These are phyloP conservation scores for Sarcodon sp. DNA, from an alignment of 768 basidiomycete genomes.

Conservation along the genomic window DNA sequence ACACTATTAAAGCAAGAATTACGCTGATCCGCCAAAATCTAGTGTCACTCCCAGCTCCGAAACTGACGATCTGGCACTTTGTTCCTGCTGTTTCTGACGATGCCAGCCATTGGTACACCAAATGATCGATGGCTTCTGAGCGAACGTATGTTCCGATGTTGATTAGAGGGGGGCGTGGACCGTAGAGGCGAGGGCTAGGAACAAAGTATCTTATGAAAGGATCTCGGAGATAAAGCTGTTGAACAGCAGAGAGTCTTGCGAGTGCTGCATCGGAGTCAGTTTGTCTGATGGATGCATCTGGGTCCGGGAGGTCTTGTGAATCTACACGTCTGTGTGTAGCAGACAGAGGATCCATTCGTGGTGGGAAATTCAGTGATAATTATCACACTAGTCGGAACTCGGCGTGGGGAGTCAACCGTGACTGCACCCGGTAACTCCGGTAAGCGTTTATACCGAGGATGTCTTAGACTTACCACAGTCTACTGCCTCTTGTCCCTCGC, in stretches of 20 bases:
- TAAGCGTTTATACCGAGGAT: too few species aligned
- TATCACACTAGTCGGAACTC: too few species aligned
- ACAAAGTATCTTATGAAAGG: slow-evolving; percentile 60
- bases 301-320: slow-evolving; percentile 16
- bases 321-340: too few species aligned
- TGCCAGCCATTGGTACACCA: slow-evolving; percentile 56
- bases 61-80: slow-evolving; percentile 76
- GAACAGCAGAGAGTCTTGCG: slow-evolving; percentile 78
- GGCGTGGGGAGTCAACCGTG: too few species aligned
- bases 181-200: slow-evolving; percentile 48
- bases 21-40: slow-evolving; percentile 88
- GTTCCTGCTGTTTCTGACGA: slow-evolving; percentile 27
- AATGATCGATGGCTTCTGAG: slow-evolving; percentile 63
- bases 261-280: slow-evolving; percentile 79
- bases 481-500: neutral
- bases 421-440: too few species aligned
- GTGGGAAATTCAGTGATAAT: too few species aligned
- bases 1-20: slow-evolving; percentile 16
- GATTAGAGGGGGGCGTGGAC: slow-evolving; percentile 71
- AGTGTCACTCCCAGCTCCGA: slow-evolving; percentile 94
- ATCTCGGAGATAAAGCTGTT: slow-evolving; percentile 70
- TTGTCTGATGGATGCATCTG: slow-evolving; percentile 53
- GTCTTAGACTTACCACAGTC: neutral
- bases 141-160: slow-evolving; percentile 91
- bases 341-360: too few species aligned